These are phyloP conservation scores for Artemisia argyi DNA, from an alignment of 129 eudicot species.

Conservation along the genomic window DNA sequence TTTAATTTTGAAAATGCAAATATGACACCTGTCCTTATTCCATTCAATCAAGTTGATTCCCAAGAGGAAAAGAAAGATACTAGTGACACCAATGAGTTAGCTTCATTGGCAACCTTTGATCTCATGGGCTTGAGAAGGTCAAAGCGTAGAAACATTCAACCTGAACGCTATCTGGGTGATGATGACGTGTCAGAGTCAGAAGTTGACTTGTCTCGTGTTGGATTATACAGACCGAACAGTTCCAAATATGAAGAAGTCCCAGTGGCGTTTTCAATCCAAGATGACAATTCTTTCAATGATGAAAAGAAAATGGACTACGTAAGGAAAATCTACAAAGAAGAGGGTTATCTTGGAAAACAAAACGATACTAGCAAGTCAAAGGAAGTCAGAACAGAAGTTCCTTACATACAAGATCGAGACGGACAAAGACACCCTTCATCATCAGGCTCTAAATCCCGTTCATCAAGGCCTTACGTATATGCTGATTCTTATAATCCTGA, in stretches of 20 bases:
- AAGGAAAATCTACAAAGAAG: slow-evolving; percentile 39
- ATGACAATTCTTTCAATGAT: slow-evolving; percentile 50
- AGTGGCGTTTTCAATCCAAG: slow-evolving; percentile 69
- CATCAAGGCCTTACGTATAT: slow-evolving; percentile 38
- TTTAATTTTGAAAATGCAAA: slow-evolving; percentile 62
- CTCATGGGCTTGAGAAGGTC: slow-evolving; percentile 60
- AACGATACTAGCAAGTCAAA: slow-evolving; percentile 30
- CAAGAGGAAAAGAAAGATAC: slow-evolving; percentile 27
- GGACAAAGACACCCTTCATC: slow-evolving; percentile 37
- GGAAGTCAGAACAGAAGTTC: slow-evolving; percentile 43
- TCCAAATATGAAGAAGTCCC: slow-evolving; percentile 62
- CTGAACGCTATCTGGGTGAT: slow-evolving; percentile 74
- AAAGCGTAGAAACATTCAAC: slow-evolving; percentile 70
- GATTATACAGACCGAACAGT: slow-evolving; percentile 52
- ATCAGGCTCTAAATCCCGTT: slow-evolving; percentile 35
- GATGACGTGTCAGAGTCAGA: slow-evolving; percentile 61
- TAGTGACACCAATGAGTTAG: slow-evolving; percentile 29
- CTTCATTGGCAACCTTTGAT: slow-evolving; percentile 36
- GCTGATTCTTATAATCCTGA: slow-evolving; percentile 35
- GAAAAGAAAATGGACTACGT: slow-evolving; percentile 28
- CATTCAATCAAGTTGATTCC: slow-evolving; percentile 31
- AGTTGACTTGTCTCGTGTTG: slow-evolving; percentile 53
- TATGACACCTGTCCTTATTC: slow-evolving; percentile 43
- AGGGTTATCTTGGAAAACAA: slow-evolving; percentile 35
- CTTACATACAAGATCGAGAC: slow-evolving; percentile 29